A percentile compares a stretch with the other conserved stretches of the same genome.
phyloP scores from a whole-genome alignment of 371 early-diverging fungal genomes.

The Apophysomyces elegans region DNA sequence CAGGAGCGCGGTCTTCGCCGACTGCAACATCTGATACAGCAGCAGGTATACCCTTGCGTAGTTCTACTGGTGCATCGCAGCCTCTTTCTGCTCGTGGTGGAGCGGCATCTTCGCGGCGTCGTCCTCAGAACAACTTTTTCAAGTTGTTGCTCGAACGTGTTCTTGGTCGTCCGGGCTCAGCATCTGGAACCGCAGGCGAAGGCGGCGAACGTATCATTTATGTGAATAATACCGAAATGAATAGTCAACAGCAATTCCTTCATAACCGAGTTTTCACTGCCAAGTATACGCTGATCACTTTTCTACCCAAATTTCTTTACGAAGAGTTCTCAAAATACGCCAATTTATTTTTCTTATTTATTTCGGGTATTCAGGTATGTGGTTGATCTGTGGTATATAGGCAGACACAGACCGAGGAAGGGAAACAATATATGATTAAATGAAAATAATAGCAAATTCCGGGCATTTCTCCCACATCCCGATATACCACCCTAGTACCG shows the following conservation, averaged over 20 bases:
- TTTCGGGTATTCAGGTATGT: conserved; percentile 82
- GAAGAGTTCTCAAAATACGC: conserved; percentile 96
- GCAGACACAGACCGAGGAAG: conserved; percentile 17
- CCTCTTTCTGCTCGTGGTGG: conserved; percentile 14
- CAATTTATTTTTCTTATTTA: conserved; percentile 95
- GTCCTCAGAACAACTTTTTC: not conserved
- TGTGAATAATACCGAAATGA: conserved; percentile 80
- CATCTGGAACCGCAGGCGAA: conserved; percentile 43
- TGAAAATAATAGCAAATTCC: conserved; percentile 71
- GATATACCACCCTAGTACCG: conserved; percentile 92
- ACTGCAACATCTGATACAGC: conserved; percentile 13
- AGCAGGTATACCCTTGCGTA: conserved; percentile 25
- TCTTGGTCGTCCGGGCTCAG: conserved; percentile 28
- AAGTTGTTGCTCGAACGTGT: conserved; percentile 29
- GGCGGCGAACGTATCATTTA: conserved; percentile 78
- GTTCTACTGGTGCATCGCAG: conserved; percentile 7
- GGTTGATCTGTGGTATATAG: no score
- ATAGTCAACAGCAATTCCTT: conserved; percentile 76
- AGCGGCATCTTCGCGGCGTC: conserved; percentile 2
- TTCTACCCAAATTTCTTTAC: conserved; percentile 90
- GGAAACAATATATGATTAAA: not conserved
- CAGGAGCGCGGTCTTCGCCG: conserved; percentile 31
- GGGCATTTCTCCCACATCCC: conserved; percentile 84
- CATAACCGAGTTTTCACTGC: conserved; percentile 88
- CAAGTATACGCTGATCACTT: conserved; percentile 89